Conservation (phyloP, 495 filamentous ascomycete species). For the Trichoderma orchidacearum region DNA sequence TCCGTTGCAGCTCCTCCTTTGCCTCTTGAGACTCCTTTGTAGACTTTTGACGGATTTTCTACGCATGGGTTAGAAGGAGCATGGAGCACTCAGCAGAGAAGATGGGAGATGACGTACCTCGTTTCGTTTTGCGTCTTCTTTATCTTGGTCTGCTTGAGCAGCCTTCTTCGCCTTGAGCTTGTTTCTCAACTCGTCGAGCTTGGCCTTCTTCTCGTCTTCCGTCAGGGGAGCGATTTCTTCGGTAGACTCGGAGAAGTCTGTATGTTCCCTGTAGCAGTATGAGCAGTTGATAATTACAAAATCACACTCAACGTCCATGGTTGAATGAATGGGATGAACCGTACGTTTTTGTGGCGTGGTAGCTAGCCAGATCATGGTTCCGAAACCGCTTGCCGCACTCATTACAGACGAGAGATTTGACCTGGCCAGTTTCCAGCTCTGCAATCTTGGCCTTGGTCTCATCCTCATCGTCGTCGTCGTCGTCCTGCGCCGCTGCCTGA, state of each 20-base stretch:
- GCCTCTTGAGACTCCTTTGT: slow-evolving; percentile 64
- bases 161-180: slow-evolving; percentile 63
- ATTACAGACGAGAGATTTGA: slow-evolving; percentile 55
- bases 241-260: slow-evolving; percentile 85
- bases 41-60: slow-evolving; percentile 80
- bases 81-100: neutral
- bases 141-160: slow-evolving; percentile 57
- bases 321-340: slow-evolving; percentile 7
- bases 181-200: slow-evolving; percentile 57
- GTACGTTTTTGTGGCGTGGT: slow-evolving; percentile 77
- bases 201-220: slow-evolving; percentile 76
- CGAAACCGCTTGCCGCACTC: slow-evolving; percentile 89
- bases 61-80: slow-evolving; percentile 6
- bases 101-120: slow-evolving; percentile 40
- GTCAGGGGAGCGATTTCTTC: slow-evolving; percentile 85
- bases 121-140: slow-evolving; percentile 76
- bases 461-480: slow-evolving; percentile 36
- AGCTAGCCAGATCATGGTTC: slow-evolving; percentile 65
- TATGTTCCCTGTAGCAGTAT: slow-evolving; percentile 45
- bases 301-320: neutral
- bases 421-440: slow-evolving; percentile 47
- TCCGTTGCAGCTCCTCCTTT: slow-evolving; percentile 73
- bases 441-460: slow-evolving; percentile 34
- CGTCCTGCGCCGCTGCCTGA: slow-evolving; percentile 6
- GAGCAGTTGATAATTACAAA: neutral